These are phyloP conservation scores for Helicocarpus griseus DNA, from an alignment of 2,329 filamentous ascomycete species.

Conservation along the genomic window DNA sequence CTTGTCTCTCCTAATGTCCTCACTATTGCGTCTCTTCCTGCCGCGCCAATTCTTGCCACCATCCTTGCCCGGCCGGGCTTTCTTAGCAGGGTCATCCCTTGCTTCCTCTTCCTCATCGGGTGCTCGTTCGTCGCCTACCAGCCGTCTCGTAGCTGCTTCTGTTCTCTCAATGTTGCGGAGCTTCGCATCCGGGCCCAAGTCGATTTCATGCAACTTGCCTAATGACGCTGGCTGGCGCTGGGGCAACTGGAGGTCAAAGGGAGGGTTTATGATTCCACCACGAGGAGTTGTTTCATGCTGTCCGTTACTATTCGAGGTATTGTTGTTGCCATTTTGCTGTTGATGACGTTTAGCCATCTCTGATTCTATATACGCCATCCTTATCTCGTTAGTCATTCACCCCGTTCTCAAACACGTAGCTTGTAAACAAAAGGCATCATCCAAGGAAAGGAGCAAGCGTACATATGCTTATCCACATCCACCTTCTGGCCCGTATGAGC, in stretches of 20 bases:
- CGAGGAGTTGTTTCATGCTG: not conserved
- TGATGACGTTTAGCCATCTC: conserved; percentile 47
- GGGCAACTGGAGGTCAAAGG: conserved; percentile 17
- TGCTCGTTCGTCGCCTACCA: conserved; percentile 27
- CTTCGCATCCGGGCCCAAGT: conserved; percentile 40
- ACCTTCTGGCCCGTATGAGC: conserved; percentile 49
- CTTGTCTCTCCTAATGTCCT: conserved; percentile 44
- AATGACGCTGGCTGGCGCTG: conserved; percentile 42
- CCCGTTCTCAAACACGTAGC: not conserved
- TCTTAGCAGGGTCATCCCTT: conserved; percentile 18
- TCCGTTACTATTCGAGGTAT: not conserved
- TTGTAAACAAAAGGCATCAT: conserved; percentile 7
- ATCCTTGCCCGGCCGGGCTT: conserved; percentile 25
- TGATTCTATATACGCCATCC: conserved; percentile 58
- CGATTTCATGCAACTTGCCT: conserved; percentile 49
- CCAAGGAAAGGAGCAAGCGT: conserved; percentile 27
- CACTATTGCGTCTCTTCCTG: conserved; percentile 41
- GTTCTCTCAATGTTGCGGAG: conserved; percentile 36
- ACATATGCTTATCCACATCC: conserved; percentile 56
- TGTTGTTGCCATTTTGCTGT: conserved; percentile 1
- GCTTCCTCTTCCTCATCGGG: conserved; percentile 16
- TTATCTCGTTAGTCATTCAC: conserved; percentile 48
- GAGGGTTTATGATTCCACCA: conserved; percentile 9
- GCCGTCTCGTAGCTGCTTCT: conserved; percentile 34
- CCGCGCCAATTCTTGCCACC: conserved; percentile 36